These are phyloP conservation scores for Cyberlindnera meyerae DNA, from an alignment of 805 yeast genomes.

Conservation along the genomic window DNA sequence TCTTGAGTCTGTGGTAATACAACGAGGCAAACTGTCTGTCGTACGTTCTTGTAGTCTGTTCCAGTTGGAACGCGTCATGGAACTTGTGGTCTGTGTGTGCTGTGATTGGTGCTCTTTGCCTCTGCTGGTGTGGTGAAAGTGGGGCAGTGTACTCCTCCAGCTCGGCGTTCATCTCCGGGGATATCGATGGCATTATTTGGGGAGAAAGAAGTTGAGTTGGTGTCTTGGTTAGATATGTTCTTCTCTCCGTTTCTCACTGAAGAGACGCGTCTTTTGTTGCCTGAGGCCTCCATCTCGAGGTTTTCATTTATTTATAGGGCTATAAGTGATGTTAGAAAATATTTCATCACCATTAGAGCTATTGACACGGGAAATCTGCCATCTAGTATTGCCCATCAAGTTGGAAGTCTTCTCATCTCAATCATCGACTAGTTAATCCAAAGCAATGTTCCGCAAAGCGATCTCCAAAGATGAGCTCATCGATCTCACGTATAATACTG, in stretches of 20 bases:
- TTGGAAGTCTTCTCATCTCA: too few relatives aligned
- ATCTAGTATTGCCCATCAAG: too few relatives aligned
- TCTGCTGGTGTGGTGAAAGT: background rate
- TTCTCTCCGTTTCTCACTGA: too few relatives aligned
- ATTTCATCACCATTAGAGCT: too few relatives aligned
- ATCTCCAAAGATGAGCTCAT: background rate
- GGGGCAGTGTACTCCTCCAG: slow-evolving; percentile 7
- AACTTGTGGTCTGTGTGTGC: slow-evolving; percentile 10
- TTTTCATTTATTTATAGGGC: too few relatives aligned
- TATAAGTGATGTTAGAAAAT: too few relatives aligned
- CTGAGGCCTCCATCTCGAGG: too few relatives aligned
- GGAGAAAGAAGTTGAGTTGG: too few relatives aligned
- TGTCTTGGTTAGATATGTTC: background rate
- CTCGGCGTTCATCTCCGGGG: slow-evolving; percentile 3
- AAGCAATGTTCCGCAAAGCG: background rate
- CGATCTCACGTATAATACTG: background rate
- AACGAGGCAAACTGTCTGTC: slow-evolving; percentile 53
- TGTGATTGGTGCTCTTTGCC: slow-evolving; percentile 1
- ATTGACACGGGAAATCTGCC: too few relatives aligned
- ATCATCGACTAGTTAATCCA: too few relatives aligned
- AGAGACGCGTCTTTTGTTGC: background rate
- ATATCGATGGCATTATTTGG: slow-evolving; percentile 9
- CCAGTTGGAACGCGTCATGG: slow-evolving; percentile 6
- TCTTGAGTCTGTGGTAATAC: slow-evolving; percentile 48
- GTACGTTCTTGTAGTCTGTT: slow-evolving; percentile 36